Evolutionary conservation across 495 filamentous ascomycete species (phyloP).

Genomic region (Cenococcum geophilum): DNA sequence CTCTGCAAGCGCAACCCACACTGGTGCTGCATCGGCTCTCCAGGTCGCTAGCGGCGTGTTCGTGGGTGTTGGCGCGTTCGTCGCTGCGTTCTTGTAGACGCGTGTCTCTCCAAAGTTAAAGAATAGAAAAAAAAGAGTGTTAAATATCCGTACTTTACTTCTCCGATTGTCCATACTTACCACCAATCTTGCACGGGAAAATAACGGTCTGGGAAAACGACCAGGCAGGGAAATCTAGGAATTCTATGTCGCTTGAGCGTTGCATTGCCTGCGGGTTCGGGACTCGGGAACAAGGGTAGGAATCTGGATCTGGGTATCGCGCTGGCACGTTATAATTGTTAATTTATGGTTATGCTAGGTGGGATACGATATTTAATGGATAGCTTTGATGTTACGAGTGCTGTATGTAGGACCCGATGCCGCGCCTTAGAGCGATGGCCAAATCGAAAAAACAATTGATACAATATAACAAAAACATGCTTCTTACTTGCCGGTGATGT

Average conservation of each 20-base stretch:
- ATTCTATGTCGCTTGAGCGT: background rate
- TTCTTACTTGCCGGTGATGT: background rate
- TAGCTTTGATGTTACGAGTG: background rate
- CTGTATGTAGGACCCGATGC: background rate
- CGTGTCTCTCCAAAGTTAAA: background rate
- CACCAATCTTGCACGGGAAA: background rate
- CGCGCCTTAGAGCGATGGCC: background rate
- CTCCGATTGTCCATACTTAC: background rate
- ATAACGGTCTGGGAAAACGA: background rate
- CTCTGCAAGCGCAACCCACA: conserved; percentile 3
- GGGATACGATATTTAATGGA: background rate
- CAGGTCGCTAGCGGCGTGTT: conserved; percentile 15
- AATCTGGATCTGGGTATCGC: background rate
- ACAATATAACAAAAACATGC: background rate
- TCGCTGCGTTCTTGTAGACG: conserved; percentile 28
- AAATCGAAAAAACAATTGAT: conserved; percentile 1
- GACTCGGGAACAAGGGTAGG: background rate
- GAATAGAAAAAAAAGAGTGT: background rate
- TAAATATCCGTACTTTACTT: background rate
- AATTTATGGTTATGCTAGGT: background rate
- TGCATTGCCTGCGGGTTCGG: conserved; percentile 2
- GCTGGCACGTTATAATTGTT: background rate
- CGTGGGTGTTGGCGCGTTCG: conserved; percentile 26
- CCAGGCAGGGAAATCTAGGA: background rate
- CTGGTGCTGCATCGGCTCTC: conserved; percentile 25